Evolutionary conservation across 164 flowering plant species (phyloP), one percentile per base, ranked within the genome.

Genomic region (Umbilicus rupestris): DNA sequence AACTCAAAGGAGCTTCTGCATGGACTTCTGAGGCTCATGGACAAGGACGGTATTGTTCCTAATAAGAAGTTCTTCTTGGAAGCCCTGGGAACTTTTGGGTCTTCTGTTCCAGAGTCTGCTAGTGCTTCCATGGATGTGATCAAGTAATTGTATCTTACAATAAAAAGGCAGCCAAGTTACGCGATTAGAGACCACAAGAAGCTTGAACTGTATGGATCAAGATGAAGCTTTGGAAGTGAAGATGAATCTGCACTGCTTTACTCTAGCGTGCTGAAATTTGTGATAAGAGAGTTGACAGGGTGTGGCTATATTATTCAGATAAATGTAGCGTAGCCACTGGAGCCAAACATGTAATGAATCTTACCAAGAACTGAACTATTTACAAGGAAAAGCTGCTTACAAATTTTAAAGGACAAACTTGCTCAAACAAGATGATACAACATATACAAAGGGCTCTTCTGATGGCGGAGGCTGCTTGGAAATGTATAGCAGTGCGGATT

Each of bases 31-130:
- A 77, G 73, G 71, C 69, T 64, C 65, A 94, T 94, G 96, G 96
- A 88, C 37, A 72, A 63, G 73, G 89, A 82, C 72, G 96, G 93
- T 17, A 84, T 94, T 39, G 76, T 89, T 45, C 96, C 97, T 7
- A 94, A 88, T 69, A 91, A 94, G 73, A 83, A 79, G 70, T 94
- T 94, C 84, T 91, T 94, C 73, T 72, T 91, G 31, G 99, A 94
- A 44, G 96, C 99, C 49, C 69, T 91, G 68, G 98, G 90, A 72
- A 81, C 84, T 42, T 67, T 84, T 74, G 83, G 78, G 68, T 79
- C 94, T 42, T 75, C 76, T 37, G 59, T 26, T 58, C 73, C 76
- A 39, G 63, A n/a, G 33, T 63, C 72, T 65, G 72, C 30, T 24
- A 52, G 31, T 26, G 30, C 3, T 26, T 24, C 57, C 1, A 14